phyloP scores from a whole-genome alignment of 768 basidiomycete genomes.

The Pleurotus giganteus region DNA sequence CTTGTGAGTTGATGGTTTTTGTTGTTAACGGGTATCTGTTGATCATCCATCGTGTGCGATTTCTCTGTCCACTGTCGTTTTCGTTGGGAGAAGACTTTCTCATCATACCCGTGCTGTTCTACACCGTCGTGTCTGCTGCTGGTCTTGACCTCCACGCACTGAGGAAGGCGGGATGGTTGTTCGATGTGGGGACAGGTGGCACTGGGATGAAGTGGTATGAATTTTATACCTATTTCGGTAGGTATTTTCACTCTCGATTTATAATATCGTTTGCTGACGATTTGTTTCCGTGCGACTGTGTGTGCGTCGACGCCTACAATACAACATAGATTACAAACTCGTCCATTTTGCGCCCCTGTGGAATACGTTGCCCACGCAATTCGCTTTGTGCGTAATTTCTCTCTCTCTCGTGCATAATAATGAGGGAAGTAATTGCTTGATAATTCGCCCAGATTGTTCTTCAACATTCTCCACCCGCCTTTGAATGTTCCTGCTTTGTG shows the following conservation, averaged over 20 bases:
- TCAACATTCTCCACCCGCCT: conserved; percentile 83
- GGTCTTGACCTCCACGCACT: conserved; percentile 58
- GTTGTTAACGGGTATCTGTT: background rate
- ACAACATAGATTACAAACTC: conserved; percentile 59
- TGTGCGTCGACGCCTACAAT: no score
- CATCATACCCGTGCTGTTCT: conserved; percentile 80
- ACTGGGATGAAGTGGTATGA: conserved; percentile 67
- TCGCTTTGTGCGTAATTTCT: conserved; percentile 69
- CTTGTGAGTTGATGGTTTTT: conserved; percentile 50
- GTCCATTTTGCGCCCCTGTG: conserved; percentile 68
- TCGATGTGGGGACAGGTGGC: conserved; percentile 52
- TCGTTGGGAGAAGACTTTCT: no score
- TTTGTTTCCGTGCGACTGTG: no score
- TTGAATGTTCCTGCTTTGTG: conserved; percentile 89
- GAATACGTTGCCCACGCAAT: conserved; percentile 88
- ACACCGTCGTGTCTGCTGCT: conserved; percentile 67
- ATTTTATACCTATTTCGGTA: conserved; percentile 81
- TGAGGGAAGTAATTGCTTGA: background rate
- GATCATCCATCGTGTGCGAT: no score
- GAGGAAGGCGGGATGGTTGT: conserved; percentile 78
- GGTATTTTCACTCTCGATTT: conserved; percentile 16
- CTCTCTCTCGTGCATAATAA: background rate
- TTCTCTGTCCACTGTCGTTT: no score
- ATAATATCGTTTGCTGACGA: no score
- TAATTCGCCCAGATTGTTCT: conserved; percentile 56